Evolutionary conservation across 768 basidiomycete genomes (phyloP), one percentile per base, ranked within the genome.

Genomic region (Termitomyces eurrhizus): DNA sequence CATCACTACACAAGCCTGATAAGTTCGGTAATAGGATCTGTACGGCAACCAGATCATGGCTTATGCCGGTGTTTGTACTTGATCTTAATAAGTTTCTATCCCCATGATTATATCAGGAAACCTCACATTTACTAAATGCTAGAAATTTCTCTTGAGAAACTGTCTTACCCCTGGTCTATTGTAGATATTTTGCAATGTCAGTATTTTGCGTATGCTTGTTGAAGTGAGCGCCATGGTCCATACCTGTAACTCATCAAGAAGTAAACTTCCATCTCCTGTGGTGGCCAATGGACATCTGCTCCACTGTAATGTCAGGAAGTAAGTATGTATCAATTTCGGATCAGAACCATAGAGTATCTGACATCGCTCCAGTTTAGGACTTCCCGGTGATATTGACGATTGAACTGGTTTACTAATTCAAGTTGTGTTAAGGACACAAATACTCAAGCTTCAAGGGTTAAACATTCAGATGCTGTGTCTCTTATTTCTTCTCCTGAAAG

Each of bases 71-170:
- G 41, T 6, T 36, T 16, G 7, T 55, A 16, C 39, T 35, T 4
- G 14, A 49, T 45, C 14, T 36, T 29, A 33, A 41, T 44, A 69
- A 67, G 68, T 58, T 69, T 66, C 51, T 66, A 69, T 57, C 63
- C 69, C 7, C 67, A 68, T 56, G 68, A 66, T 9, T 66, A 68
- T 24, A 65, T 50, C 35, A 69, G 68, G 24, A 29, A 29, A 3
- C 52, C 68, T 2, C 65, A 57, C 48, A 65, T 67, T 14, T 50
- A 21, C 21, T 21, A 21, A 68, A 68, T 48, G 68, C 68, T 13
- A 64, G 67, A 12, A 62, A 64, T 9, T 72, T 68, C 49, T 68
- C 66, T 67, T 13, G 64, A 69, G 48, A 65, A 68, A 18, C 50
- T 67, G 32, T 52, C 61, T 1, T 68, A 66, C 3, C 66, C 68